Evolutionary conservation across 768 basidiomycete genomes (phyloP), one percentile per base, ranked within the genome.

Genomic region (Collybia sp.): DNA sequence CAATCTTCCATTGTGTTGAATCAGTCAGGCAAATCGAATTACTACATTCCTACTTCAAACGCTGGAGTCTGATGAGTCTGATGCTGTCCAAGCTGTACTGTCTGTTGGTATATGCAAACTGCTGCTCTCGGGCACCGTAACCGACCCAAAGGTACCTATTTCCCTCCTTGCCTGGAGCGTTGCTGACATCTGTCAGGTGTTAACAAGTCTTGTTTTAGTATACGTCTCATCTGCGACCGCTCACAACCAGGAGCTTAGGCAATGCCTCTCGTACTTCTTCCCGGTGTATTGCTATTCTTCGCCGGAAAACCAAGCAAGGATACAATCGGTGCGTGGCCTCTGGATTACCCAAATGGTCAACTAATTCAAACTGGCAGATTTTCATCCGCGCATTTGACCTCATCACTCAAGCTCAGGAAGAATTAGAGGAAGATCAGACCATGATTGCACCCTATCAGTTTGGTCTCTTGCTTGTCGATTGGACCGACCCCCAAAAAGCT

Each of bases 231-330:
- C 93, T 1, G 81, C 85, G 38, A 96, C 94, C 0, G 76, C 71
- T 9, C 78, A 83, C 18, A 97, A 96, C 58, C 84, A 88, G 52
- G 81, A 89, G 52, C 72, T 97, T 13, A 76, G 92, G 37, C 95
- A 98, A 64, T 97, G 93, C 58, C 71, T 99, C 12, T 83, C 91
- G 5, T 97, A 96, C 62, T 97, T 98, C 74, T 88, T 99, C 70
- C 92, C 93, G 0, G 84, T 93, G 0, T 97, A 90, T 60, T 90
- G 91, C 59, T 96, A 89, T 63, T 91, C 93, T 0, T 85, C 89
- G 0, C 64, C 82, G 5, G 64, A 59, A 13, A 95, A 97, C 58
- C 93, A 97, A 66, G 75, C 55, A 60, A 78, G 72, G 72, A 82
- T 71, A 53, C 79, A 73, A 43, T 65, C 65, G 42, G 77, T 77